Evolutionary conservation across 1,284 basidiomycete species (phyloP), one percentile per base, ranked within the genome.

Genomic region (Rhodotorula glutinis): DNA sequence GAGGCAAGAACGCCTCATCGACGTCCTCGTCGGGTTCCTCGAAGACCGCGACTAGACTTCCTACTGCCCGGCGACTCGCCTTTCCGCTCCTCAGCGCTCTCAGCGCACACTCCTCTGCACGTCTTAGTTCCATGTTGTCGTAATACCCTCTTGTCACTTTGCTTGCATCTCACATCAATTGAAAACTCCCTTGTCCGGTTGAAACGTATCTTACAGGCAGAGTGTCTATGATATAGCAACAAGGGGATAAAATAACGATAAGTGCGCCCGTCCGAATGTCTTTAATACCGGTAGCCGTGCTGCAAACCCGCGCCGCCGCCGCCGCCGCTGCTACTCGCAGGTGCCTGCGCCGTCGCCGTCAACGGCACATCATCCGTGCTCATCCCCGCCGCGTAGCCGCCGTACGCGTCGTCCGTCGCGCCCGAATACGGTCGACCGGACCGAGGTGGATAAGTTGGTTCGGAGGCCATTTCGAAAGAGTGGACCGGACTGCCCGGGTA

Each of bases 21-120:
- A 41, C 30, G 65, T 71, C n/a, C 60, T 71, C 56, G 62, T 71
- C 57, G 67, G 70, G 33, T 66, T 71, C 33, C 49, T 71, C 57
- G 67, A 71, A 43, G 70, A 71, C 53, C 67, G 55, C 19, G 60
- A 67, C 1, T 25, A 47, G 16, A 19, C 23, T 23, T 47, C 21
- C 21, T 30, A 14, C 41, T 43, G 9, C 17, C 17, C 41, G 41
- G 41, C 17, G 41, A 9, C 41, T 9, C 41, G n/a, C 41, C 41
- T 43, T 17, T 43, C 11, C 17, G 11, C 17, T 17, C 41, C 41
- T 9, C 41, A 17, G 9, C 11, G 9, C 41, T 43, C 41, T 43
- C 41, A 10, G 9, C 41, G 11, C 41, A 43, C 9, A 9, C 41
- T 43, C 41, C 11, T 43, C 41, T 43, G 41, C 17, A 43, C 11